These are phyloP conservation scores for Aspergillus hortae DNA, from an alignment of 2,329 filamentous ascomycete species.

Conservation along the genomic window DNA sequence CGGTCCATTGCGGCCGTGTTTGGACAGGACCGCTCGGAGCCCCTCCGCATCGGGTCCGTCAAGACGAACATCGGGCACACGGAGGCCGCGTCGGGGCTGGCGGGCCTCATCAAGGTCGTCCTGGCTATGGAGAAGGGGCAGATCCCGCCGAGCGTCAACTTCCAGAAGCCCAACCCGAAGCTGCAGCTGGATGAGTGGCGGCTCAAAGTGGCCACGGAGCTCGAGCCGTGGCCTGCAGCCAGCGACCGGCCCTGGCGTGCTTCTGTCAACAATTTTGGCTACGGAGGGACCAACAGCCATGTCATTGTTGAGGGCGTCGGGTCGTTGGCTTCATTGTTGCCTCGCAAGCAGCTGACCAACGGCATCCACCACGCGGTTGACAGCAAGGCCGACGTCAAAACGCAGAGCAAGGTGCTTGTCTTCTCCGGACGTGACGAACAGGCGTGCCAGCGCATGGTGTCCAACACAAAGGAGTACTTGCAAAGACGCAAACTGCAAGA, in stretches of 20 bases:
- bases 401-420: too few species aligned
- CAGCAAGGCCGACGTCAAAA: too few species aligned
- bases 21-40: not conserved
- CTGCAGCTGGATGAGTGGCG: too few species aligned
- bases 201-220: too few species aligned
- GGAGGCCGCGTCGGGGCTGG: conserved; percentile 29
- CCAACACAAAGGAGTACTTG: too few species aligned
- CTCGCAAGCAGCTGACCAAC: too few species aligned
- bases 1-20: conserved; percentile 44
- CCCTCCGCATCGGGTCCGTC: conserved; percentile 15
- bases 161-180: conserved; percentile 1
- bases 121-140: conserved; percentile 7
- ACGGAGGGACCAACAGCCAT: conserved; percentile 6
- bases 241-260: not conserved
- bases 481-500: too few species aligned
- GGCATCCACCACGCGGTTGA: too few species aligned
- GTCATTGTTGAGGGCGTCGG: not conserved
- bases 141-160: conserved; percentile 15
- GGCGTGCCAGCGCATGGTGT: too few species aligned
- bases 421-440: too few species aligned
- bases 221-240: too few species aligned
- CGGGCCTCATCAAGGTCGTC: conserved; percentile 13
- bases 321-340: not conserved
- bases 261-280: conserved; percentile 4
- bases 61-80: conserved; percentile 25